phyloP scores from a whole-genome alignment of 345 rosid species.

The Trapa bicornis region DNA sequence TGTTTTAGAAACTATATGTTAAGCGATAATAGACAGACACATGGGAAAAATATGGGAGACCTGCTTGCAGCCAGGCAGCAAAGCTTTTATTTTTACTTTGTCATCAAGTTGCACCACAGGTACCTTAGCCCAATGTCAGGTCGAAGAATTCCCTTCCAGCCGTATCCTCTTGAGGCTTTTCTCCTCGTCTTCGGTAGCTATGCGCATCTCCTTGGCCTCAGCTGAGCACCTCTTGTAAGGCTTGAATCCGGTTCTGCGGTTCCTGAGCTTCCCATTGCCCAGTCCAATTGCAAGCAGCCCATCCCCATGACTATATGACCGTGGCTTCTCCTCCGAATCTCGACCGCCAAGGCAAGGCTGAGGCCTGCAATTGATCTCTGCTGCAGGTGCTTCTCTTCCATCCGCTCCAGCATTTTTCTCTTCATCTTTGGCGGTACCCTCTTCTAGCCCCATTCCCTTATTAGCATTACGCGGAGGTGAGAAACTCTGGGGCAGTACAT shows the following conservation, averaged over 20 bases:
- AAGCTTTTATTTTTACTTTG: no score
- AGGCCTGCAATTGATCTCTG: conserved; percentile 40
- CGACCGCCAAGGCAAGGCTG: conserved; percentile 13
- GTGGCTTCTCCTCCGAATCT: conserved; percentile 25
- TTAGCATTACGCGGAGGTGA: conserved; percentile 38
- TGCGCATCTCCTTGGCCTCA: conserved; percentile 56
- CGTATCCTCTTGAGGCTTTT: conserved; percentile 75
- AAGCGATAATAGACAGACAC: no score
- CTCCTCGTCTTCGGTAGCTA: conserved; percentile 46
- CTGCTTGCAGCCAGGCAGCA: no score
- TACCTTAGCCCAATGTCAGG: conserved; percentile 15
- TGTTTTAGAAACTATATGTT: no score
- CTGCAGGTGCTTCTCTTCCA: conserved; percentile 16
- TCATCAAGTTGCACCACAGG: no score
- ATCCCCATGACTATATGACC: conserved; percentile 20
- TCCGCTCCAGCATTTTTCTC: conserved; percentile 25
- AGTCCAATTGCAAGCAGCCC: conserved; percentile 46
- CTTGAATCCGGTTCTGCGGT: conserved; percentile 67
- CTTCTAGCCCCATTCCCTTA: conserved; percentile 11
- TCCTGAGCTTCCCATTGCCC: conserved; percentile 40
- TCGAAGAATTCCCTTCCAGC: conserved; percentile 51
- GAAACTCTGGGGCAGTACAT: conserved; percentile 84
- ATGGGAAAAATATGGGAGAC: no score
- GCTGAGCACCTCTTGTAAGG: conserved; percentile 84
- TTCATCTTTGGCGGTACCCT: conserved; percentile 19